These are phyloP conservation scores for Lepidium sativum DNA, from an alignment of 345 rosid species.

Conservation along the genomic window DNA sequence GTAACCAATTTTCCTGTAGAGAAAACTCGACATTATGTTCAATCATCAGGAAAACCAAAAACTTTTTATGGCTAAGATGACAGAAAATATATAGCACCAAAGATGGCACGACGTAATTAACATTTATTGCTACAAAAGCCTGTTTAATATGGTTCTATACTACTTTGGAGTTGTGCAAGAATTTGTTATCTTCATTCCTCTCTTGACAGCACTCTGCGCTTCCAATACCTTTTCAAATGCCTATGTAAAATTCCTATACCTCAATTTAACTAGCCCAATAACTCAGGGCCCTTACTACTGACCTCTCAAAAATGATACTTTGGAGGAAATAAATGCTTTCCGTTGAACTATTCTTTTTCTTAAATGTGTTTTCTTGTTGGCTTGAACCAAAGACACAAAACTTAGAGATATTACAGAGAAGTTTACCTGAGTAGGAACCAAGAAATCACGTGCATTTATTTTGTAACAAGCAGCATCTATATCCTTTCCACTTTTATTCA, in stretches of 20 bases:
- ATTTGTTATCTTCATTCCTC: not conserved
- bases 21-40: not conserved
- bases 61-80: not conserved
- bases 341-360: not conserved
- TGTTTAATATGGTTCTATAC: not conserved
- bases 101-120: not conserved
- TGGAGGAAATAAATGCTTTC: not conserved
- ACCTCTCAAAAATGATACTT: not conserved
- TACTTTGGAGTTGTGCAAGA: not conserved
- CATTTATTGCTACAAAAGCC: not conserved
- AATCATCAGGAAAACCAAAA: not conserved
- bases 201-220: not conserved
- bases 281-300: not conserved
- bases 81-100: not conserved
- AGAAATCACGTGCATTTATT: slow-evolving; percentile 84
- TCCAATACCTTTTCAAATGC: not conserved
- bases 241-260: not conserved
- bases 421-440: slow-evolving; percentile 84
- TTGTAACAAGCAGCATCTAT: slow-evolving; percentile 32
- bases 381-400: slow-evolving; percentile 8
- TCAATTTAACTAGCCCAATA: not conserved
- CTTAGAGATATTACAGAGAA: not conserved
- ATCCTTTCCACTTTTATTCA: slow-evolving; percentile 39
- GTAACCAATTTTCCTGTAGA: slow-evolving; percentile 79
- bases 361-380: slow-evolving; percentile 1